Evolutionary conservation across 495 filamentous ascomycete species (phyloP).

Genomic region (Penicillium angulare): DNA sequence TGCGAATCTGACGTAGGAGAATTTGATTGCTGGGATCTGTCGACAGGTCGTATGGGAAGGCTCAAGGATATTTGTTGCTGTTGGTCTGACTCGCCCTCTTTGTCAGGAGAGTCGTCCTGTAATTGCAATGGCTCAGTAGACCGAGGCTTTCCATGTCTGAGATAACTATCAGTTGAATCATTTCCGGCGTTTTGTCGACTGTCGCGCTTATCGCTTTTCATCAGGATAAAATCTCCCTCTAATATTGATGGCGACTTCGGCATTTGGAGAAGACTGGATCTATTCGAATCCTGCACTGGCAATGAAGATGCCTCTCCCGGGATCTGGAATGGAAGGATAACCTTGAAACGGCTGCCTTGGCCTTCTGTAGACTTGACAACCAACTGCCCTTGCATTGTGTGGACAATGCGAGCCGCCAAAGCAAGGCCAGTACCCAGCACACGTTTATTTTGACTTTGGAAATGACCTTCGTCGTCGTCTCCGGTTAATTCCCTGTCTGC

Average conservation of each 20-base stretch:
- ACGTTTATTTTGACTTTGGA: constrained; percentile 20
- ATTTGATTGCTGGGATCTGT: not conserved
- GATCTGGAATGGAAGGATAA: constrained; percentile 27
- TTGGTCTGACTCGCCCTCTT: not conserved
- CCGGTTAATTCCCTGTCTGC: not conserved
- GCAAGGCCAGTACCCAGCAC: constrained; percentile 78
- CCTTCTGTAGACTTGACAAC: constrained; percentile 80
- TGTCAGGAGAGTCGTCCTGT: not conserved
- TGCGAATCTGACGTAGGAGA: not conserved
- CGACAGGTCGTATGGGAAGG: not conserved
- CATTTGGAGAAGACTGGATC: not conserved
- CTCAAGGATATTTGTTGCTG: not conserved
- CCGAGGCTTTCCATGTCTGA: not conserved
- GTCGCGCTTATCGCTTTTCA: not conserved
- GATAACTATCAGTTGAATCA: not conserved
- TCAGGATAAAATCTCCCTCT: not conserved
- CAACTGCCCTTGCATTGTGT: constrained; percentile 84
- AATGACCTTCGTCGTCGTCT: constrained; percentile 35
- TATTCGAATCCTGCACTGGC: not conserved
- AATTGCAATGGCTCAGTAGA: not conserved
- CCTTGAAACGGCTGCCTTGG: constrained; percentile 71
- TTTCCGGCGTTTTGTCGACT: not conserved
- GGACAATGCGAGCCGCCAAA: constrained; percentile 73
- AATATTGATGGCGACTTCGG: not conserved
- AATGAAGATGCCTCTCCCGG: constrained; percentile 9